These are phyloP conservation scores for Kluyveromyces wickerhamii DNA, from an alignment of 805 yeast genomes.

Conservation along the genomic window DNA sequence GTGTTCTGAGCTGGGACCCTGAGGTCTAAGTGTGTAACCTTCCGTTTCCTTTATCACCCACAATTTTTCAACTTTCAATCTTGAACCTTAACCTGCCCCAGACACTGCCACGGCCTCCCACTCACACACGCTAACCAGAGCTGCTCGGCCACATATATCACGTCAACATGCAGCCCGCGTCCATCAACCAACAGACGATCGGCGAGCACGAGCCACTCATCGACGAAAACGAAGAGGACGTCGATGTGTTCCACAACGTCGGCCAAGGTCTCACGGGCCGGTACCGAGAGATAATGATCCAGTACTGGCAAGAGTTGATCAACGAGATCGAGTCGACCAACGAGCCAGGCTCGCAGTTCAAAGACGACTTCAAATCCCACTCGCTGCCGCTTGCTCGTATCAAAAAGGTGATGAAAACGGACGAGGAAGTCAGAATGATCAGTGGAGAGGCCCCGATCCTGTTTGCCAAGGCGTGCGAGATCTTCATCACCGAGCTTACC, in stretches of 20 bases:
- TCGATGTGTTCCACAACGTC: slow-evolving; percentile 71
- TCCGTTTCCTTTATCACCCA: too few species aligned
- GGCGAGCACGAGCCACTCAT: neutral
- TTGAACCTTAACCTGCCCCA: too few species aligned
- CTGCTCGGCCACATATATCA: too few species aligned
- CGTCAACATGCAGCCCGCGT: too few species aligned
- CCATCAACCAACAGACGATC: neutral
- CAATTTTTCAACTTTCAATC: too few species aligned
- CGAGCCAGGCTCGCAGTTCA: slow-evolving; percentile 54
- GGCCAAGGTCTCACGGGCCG: slow-evolving; percentile 85
- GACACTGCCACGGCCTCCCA: too few species aligned
- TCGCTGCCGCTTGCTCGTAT: slow-evolving; percentile 93
- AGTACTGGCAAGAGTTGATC: slow-evolving; percentile 95
- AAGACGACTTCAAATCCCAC: slow-evolving; percentile 88
- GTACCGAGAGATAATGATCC: slow-evolving; percentile 83
- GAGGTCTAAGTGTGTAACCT: neutral
- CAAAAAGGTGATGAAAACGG: slow-evolving; percentile 96
- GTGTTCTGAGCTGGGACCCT: neutral
- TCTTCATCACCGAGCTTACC: slow-evolving; percentile 91
- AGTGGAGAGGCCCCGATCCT: slow-evolving; percentile 97
- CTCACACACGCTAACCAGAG: too few species aligned
- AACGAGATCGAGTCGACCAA: slow-evolving; percentile 50
- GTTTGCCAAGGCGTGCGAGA: slow-evolving; percentile 97
- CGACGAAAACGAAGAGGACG: slow-evolving; percentile 29
- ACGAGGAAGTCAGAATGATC: slow-evolving; percentile 95